These are phyloP conservation scores for Trametes cubensis DNA, from an alignment of 768 basidiomycete species.

Conservation along the genomic window DNA sequence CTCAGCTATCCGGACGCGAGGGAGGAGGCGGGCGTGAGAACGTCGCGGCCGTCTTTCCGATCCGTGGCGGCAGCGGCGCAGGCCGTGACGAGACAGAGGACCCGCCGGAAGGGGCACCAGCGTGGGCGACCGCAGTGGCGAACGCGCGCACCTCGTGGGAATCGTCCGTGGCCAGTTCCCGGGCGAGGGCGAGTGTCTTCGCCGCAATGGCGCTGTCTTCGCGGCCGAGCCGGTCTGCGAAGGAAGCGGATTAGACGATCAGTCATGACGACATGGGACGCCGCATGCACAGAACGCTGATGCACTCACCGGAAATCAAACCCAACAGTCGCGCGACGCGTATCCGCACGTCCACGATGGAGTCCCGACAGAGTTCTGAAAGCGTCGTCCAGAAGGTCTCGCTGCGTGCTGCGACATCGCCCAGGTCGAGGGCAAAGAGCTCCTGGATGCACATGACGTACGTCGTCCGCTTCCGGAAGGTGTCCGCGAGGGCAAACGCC, in stretches of 20 bases:
- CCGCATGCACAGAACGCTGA: conserved; percentile 1
- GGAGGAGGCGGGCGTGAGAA: conserved; percentile 37
- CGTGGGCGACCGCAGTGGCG: conserved; percentile 36
- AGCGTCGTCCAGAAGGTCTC: conserved; percentile 60
- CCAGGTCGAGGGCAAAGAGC: conserved; percentile 45
- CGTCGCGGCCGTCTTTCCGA: conserved; percentile 25
- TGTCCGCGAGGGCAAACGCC: conserved; percentile 22
- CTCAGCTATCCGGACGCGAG: conserved; percentile 24
- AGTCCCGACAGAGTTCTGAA: conserved; percentile 59
- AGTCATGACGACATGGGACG: conserved; percentile 12
- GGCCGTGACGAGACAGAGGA: neutral
- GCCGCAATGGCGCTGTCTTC: conserved; percentile 15
- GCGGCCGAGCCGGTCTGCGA: conserved; percentile 25
- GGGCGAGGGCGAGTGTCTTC: conserved; percentile 37
- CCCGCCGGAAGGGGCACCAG: conserved; percentile 1
- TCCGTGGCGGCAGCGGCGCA: conserved; percentile 10
- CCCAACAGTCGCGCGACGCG: conserved; percentile 77
- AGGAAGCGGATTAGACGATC: conserved; percentile 9
- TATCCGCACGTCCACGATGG: conserved; percentile 83
- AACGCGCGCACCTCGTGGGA: conserved; percentile 68
- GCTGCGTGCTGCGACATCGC: conserved; percentile 41
- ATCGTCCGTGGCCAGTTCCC: conserved; percentile 53
- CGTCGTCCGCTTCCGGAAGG: conserved; percentile 42
- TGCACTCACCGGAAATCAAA: conserved; percentile 53
- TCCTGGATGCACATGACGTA: conserved; percentile 76